Conservation (phyloP, 331 rosid species). For the Arachis monticola region DNA sequence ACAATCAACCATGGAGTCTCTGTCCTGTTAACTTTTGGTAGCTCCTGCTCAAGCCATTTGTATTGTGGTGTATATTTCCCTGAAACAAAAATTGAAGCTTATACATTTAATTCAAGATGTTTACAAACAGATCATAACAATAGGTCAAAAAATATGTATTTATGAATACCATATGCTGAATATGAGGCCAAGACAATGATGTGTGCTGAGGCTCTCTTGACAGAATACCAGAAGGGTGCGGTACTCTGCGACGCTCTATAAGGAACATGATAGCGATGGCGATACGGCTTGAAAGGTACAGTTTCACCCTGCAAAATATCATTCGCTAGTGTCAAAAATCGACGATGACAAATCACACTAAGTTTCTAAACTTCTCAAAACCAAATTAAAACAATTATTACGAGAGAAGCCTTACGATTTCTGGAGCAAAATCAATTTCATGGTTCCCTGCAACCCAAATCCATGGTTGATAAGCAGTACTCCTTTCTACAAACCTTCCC, state of each 20-base stretch:
- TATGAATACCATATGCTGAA: not conserved
- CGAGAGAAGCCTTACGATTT: slow-evolving; percentile 41
- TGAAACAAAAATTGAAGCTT: slow-evolving; percentile 6
- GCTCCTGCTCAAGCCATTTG: slow-evolving; percentile 65
- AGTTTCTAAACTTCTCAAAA: not conserved
- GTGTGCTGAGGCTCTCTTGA: not conserved
- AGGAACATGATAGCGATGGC: not conserved
- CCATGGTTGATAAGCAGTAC: slow-evolving; percentile 62
- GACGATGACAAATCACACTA: not conserved
- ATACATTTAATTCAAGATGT: not conserved
- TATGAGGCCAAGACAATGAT: not conserved
- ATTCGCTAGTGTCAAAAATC: not conserved
- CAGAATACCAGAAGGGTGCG: not conserved
- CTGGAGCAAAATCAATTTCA: slow-evolving; percentile 53
- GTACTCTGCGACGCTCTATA: not conserved
- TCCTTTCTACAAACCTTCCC: slow-evolving; percentile 56
- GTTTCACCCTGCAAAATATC: not conserved
- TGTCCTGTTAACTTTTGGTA: slow-evolving; percentile 65
- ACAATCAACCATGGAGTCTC: slow-evolving; percentile 90
- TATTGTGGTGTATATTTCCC: slow-evolving; percentile 83
- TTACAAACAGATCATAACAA: too few relatives aligned
- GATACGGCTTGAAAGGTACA: not conserved
- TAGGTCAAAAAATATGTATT: slow-evolving; percentile 5
- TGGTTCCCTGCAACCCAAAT: slow-evolving; percentile 60
- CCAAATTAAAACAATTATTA: slow-evolving; percentile 36